Percentiles rank a stretch among this genome's conserved stretches.
Evolutionary conservation across 75 land plant genomes (phyloP).

Genomic region (Sequoiadendron giganteum): DNA sequence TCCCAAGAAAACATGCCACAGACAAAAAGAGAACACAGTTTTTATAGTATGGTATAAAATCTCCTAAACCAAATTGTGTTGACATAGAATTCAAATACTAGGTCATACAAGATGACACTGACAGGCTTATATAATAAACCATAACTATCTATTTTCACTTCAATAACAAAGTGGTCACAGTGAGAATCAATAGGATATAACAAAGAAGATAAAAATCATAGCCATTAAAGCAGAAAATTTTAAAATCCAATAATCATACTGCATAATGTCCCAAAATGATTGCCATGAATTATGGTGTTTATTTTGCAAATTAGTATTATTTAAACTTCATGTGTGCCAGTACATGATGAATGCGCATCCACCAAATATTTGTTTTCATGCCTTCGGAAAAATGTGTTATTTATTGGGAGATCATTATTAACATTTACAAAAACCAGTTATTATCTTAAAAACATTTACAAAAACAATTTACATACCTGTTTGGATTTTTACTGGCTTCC

Average conservation of each 20-base stretch:
- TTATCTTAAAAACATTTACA: not conserved
- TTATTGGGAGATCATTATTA: not conserved
- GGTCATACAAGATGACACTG: not conserved
- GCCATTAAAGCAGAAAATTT: not conserved
- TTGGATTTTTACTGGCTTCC: conserved; percentile 63
- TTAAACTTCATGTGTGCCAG: not conserved
- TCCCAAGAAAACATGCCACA: not conserved
- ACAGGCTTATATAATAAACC: not conserved
- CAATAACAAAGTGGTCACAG: not conserved
- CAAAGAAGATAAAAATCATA: not conserved
- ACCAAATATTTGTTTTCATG: not conserved
- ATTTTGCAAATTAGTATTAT: not conserved
- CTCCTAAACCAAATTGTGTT: not conserved
- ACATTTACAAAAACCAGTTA: not conserved
- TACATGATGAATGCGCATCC: not conserved
- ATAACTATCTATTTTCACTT: not conserved
- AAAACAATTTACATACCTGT: conserved; percentile 35
- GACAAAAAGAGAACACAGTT: not conserved
- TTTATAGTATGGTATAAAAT: not conserved
- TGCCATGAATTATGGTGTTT: not conserved
- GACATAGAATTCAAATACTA: not conserved
- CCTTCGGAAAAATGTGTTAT: not conserved
- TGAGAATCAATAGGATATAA: not conserved
- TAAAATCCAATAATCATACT: not conserved
- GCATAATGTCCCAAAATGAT: not conserved